A percentile compares a stretch with the other conserved stretches of the same genome.
Evolutionary conservation across 495 filamentous ascomycete genomes (phyloP).

Genomic region (Umbilicaria muhlenbergii): DNA sequence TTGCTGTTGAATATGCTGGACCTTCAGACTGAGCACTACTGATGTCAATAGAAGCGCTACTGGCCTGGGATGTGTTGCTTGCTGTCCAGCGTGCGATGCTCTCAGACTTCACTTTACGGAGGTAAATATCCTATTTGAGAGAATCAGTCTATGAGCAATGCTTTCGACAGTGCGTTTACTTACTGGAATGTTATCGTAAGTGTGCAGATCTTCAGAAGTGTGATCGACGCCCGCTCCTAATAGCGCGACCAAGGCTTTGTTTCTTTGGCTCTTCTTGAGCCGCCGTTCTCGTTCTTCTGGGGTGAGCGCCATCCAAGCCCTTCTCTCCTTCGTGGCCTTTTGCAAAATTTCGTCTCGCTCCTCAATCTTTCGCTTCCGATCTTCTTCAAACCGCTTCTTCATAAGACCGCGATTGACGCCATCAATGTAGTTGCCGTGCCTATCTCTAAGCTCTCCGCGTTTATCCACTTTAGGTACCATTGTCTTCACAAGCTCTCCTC

Average conservation of each 20-base stretch:
- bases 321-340: constrained; percentile 1
- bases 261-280: not conserved
- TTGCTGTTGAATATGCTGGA: no score
- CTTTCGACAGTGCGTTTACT: no score
- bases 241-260: no score
- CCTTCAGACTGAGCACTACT: no score
- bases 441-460: constrained; percentile 1
- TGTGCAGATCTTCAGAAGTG: no score
- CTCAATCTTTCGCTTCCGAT: not conserved
- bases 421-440: constrained; percentile 1
- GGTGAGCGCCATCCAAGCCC: constrained; percentile 3
- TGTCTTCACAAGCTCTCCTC: not conserved
- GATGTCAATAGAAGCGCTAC: no score
- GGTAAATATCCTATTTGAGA: constrained; percentile 1
- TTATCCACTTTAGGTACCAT: not conserved
- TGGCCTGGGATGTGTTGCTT: no score
- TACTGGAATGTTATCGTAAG: no score
- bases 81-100: not conserved
- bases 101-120: not conserved
- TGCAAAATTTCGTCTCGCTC: constrained; percentile 1
- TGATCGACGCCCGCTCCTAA: no score
- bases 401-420: constrained; percentile 1
- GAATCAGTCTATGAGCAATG: no score
- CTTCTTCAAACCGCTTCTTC: constrained; percentile 6
- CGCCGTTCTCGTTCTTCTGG: not conserved